Evolutionary conservation across 2,329 filamentous ascomycete species (phyloP), one percentile per base, ranked within the genome.

Genomic region (Botrytis squamosa): DNA sequence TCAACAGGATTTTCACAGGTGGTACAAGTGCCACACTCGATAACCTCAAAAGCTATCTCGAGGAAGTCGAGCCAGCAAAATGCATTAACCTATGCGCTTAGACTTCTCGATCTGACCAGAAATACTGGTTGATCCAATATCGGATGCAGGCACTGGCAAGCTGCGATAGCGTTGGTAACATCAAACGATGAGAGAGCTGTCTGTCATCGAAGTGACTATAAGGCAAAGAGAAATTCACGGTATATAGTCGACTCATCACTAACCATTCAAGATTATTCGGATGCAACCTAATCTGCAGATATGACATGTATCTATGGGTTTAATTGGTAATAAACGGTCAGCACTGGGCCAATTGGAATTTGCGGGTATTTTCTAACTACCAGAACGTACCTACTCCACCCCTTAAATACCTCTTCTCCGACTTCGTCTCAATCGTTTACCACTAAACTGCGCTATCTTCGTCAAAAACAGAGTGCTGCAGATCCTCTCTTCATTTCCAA

Each of bases 281-380:
- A n/a, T 18, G 6, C 14, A 29, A n/a, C 6, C 1, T 55, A 29
- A 18, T n/a, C n/a, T 18, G 22, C 10, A 29, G 6, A 29, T 18
- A 36, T 36, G 1, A 12, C 16, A 36, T 36, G 29, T 20, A 36
- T 60, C 6, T 14, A 16, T 18, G 3, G 6, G 16, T 0, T 55
- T 14, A 9, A 29, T 18, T 18, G 7, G 18, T 14, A 29, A 18
- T 3, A 8, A 0, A 18, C 4, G 6, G 12, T 18, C n/a, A 55
- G 52, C 1, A 18, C n/a, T 55, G 14, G 14, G n/a, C 12, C 1
- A 8, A 9, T 2, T 8, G 12, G 12, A 29, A 16, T 18, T 55
- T 4, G 12, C 29, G n/a, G 14, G 4, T 4, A 12, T 12, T 0
- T 60, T 36, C 3, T n/a, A 14, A 1, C 1, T 14, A 7, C 1